phyloP scores from a whole-genome alignment of 805 yeast genomes.

The Candida corydali region DNA sequence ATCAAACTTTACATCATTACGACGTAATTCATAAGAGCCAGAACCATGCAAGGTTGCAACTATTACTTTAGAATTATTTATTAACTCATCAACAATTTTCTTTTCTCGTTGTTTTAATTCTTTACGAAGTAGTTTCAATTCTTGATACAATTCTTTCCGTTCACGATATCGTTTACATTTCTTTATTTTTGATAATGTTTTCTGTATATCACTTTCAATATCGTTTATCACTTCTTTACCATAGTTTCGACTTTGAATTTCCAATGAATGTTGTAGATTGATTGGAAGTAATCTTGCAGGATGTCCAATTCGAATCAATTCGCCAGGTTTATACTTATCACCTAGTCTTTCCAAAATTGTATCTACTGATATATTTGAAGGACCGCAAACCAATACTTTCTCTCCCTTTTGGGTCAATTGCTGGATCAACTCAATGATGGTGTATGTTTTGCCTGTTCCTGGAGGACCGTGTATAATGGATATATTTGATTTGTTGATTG shows the following conservation, averaged over 20 bases:
- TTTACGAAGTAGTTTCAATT: constrained; percentile 62
- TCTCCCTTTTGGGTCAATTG: constrained; percentile 52
- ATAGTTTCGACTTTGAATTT: constrained; percentile 60
- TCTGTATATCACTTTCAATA: constrained; percentile 66
- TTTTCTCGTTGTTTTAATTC: constrained; percentile 68
- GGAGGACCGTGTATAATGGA: constrained; percentile 75
- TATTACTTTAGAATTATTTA: constrained; percentile 63
- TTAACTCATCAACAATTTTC: constrained; percentile 54
- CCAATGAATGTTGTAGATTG: constrained; percentile 70
- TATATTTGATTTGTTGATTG: constrained; percentile 53
- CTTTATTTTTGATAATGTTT: constrained; percentile 50
- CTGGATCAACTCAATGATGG: constrained; percentile 74
- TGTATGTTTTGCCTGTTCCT: constrained; percentile 80
- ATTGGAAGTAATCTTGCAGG: constrained; percentile 76
- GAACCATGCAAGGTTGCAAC: constrained; percentile 87
- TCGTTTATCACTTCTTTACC: constrained; percentile 56
- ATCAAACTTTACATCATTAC: constrained; percentile 51
- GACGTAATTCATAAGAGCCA: constrained; percentile 58
- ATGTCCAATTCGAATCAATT: constrained; percentile 83
- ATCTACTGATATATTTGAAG: constrained; percentile 90
- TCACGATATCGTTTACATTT: constrained; percentile 63
- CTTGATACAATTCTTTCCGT: constrained; percentile 61
- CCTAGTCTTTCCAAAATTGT: constrained; percentile 77
- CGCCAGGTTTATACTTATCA: constrained; percentile 18
- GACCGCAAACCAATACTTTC: constrained; percentile 83